Evolutionary conservation across 106 monocot species (phyloP).

Genomic region (Ottelia alismoides): DNA sequence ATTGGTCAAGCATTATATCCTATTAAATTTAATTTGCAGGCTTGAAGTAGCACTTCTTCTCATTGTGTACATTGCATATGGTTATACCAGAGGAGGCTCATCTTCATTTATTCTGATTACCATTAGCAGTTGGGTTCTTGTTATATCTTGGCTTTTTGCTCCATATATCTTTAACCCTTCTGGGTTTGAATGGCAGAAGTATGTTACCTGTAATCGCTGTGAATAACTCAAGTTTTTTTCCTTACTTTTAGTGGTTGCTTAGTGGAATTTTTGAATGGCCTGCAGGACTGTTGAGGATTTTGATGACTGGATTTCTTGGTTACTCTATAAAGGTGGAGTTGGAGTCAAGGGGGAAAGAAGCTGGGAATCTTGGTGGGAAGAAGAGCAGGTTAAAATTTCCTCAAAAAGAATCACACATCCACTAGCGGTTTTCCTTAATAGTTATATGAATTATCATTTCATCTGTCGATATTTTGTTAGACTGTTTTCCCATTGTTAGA

Average conservation of each 20-base stretch:
- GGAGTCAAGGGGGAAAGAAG: slow-evolving; percentile 78
- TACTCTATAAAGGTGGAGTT: slow-evolving; percentile 89
- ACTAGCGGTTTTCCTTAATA: too few relatives aligned
- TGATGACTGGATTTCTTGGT: slow-evolving; percentile 93
- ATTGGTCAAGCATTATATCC: too few relatives aligned
- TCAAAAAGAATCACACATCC: too few relatives aligned
- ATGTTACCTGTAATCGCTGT: too few relatives aligned
- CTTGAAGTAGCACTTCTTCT: slow-evolving; percentile 86
- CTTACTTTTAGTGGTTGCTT: too few relatives aligned
- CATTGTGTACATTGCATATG: slow-evolving; percentile 89
- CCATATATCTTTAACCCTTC: slow-evolving; percentile 98
- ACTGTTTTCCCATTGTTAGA: too few relatives aligned
- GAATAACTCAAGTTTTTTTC: slow-evolving; percentile 9
- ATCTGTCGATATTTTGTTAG: not conserved
- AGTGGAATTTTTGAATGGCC: too few relatives aligned
- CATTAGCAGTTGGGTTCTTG: slow-evolving; percentile 90
- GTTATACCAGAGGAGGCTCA: slow-evolving; percentile 61
- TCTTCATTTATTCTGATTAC: slow-evolving; percentile 73
- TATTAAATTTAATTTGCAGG: too few relatives aligned
- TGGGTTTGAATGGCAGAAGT: slow-evolving; percentile 99
- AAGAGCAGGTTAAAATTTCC: slow-evolving; percentile 58
- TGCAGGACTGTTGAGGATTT: slow-evolving; percentile 88
- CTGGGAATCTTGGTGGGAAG: slow-evolving; percentile 99
- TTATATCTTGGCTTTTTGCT: slow-evolving; percentile 93
- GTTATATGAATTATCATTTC: too few relatives aligned